Evolutionary conservation across 2,329 filamentous ascomycete species (phyloP), one percentile per base, ranked within the genome.

Genomic region (Zelopaecilomyces penicillatus): DNA sequence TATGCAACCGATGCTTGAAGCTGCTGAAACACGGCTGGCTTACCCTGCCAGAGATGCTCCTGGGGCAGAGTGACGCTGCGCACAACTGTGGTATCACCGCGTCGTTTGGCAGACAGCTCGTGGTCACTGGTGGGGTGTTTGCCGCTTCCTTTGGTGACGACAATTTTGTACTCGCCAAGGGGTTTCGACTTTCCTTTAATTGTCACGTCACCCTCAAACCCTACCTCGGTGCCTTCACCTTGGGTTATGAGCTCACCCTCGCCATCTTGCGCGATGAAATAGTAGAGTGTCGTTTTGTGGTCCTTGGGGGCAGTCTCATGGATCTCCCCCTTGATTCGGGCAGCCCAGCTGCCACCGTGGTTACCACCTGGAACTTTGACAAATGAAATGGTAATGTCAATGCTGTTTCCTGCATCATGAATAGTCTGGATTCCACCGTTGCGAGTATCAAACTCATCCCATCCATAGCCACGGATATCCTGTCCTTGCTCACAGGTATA

Each of bases 401-500:
- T 76, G 46, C 78, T 78, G 66, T 98, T 98, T 40, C 79, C 84
- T 43, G 83, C 82, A 63, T 98, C 93, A 60, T 94, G 88, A 48
- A 98, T 91, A 1, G 85, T 86, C 66, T 98, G 88, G 26, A 86
- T 75, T 45, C 93, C 93, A 50, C 93, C 93, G 45, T 76, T 84
- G 46, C 93, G 78, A 26, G 89, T 83, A 65, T 98, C 93, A 64
- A 94, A 98, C 62, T 95, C 87, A 57, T 97, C 90, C 93, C 93
- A 98, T 50, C 93, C 93, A 64, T 98, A 98, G 45, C 91, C 91
- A 39, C 81, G 85, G 76, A 98, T 95, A 52, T 85, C 85, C 62
- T 94, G 88, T 63, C 93, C 80, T 64, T 98, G 93, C 65, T 97
- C 93, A 67, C 93, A 98, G 0, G 93, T 96, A 64, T 95, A 89